Base-by-base conservation (phyloP, 352 stramenopile species). In the Pythium plurisporium region DNA sequence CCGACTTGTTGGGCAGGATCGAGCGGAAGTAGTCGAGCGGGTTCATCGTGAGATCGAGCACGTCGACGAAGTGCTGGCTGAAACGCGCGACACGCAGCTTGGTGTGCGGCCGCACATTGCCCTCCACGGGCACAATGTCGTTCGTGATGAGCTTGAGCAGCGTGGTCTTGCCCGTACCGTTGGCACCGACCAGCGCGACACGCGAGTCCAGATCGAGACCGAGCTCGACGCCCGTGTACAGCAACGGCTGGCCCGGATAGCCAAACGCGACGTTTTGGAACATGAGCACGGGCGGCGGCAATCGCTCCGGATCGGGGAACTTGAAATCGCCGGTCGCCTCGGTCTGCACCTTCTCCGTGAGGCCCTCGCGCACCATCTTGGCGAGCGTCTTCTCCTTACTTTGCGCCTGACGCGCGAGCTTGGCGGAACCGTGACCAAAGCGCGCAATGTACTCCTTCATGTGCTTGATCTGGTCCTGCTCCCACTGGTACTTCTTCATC, bases 361-460 rank as follows among this genome's bases (percentile, higher is more conserved):
- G 71, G 19, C 96, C 96, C 22, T 89, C 89, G 33, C 95, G 83
- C 47, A 98, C 83, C 96, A 99, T 99, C 76, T 99, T 99, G 55
- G 92, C 87, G 33, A 99, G 80, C n/a, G 97, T 98, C 78, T 98
- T 98, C 74, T 98, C 94, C 70, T 99, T 99, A 70, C 79, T 97
- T 72, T 99, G 95, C 6, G 95, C 96, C 70, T 99, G 96, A 62
- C 96, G 96, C 14, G 96, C 96, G 65, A 99, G 90, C 78, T 99
- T 99, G 44, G 92, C 91, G 19, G 82, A 97, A 65, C 96, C 96
- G 83, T 99, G 96, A 67, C 96, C 96, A 68, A 99, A 99, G n/a
- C 87, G 82, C 27, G 96, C 96, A 76, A 99, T 98, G 79, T 99
- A 99, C 66, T 99, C 95, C 79, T 98, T 99, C 96, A 98, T 99